Evolutionary conservation across 148 eudicot species (phyloP).

Genomic region (Nepenthes mirabilis): DNA sequence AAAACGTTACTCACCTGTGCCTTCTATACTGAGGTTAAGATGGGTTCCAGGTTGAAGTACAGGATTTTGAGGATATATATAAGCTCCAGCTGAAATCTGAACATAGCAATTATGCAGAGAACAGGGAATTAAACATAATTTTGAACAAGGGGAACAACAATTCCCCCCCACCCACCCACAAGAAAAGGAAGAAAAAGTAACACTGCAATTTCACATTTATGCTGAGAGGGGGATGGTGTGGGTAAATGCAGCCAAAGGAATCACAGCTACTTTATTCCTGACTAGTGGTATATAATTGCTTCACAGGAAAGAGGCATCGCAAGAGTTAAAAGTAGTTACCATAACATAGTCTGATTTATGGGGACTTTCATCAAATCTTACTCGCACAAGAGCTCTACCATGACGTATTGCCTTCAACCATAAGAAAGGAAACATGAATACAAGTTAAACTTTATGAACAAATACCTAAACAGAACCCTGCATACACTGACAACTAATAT

Average conservation of each 20-base stretch:
- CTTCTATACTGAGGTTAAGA: slow-evolving; percentile 55
- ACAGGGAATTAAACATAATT: not conserved
- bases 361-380: slow-evolving; percentile 30
- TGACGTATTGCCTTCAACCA: slow-evolving; percentile 37
- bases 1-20: slow-evolving; percentile 15
- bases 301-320: not conserved
- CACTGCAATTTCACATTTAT: no score
- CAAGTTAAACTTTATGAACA: slow-evolving; percentile 4
- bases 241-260: no score
- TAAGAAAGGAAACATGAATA: slow-evolving; percentile 4
- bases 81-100: slow-evolving; percentile 68
- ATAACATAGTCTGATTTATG: slow-evolving; percentile 61
- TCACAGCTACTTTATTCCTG: not conserved
- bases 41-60: slow-evolving; percentile 40
- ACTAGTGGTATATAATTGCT: not conserved
- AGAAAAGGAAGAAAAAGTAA: not conserved
- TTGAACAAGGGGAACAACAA: not conserved
- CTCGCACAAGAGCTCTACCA: slow-evolving; percentile 64
- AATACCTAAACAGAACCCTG: not conserved
- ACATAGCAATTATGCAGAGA: not conserved
- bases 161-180: not conserved
- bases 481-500: no score
- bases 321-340: slow-evolving; percentile 22
- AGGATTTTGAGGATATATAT: slow-evolving; percentile 60
- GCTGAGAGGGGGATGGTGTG: no score